Evolutionary conservation across 2,329 filamentous ascomycete species (phyloP).

Genomic region (Didymella keratinophila): DNA sequence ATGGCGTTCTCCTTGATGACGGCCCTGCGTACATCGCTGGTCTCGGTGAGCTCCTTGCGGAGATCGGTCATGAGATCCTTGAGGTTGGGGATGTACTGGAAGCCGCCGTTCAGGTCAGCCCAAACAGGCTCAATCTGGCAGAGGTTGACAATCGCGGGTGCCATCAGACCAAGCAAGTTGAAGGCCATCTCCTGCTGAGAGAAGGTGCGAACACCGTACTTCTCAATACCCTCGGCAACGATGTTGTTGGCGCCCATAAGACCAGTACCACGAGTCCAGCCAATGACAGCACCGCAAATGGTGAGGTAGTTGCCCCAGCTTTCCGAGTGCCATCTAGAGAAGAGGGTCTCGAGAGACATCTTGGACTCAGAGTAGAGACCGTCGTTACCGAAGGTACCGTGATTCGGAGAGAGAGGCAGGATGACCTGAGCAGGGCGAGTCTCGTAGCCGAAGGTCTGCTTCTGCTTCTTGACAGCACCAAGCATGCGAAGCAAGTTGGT

Average conservation of each 20-base stretch:
- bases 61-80: slow-evolving; percentile 94
- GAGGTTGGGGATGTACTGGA: slow-evolving; percentile 96
- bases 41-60: slow-evolving; percentile 93
- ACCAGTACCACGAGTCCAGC: slow-evolving; percentile 97
- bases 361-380: slow-evolving; percentile 99
- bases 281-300: slow-evolving; percentile 97
- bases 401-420: slow-evolving; percentile 93
- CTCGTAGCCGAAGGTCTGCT: slow-evolving; percentile 85
- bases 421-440: slow-evolving; percentile 97
- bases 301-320: slow-evolving; percentile 98
- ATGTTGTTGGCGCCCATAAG: slow-evolving; percentile 98
- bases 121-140: slow-evolving; percentile 96
- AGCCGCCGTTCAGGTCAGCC: slow-evolving; percentile 94
- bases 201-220: slow-evolving; percentile 96
- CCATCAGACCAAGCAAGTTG: slow-evolving; percentile 96
- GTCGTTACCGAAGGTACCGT: slow-evolving; percentile 97
- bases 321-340: slow-evolving; percentile 98
- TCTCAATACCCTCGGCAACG: slow-evolving; percentile 95
- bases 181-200: slow-evolving; percentile 99
- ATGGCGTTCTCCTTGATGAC: slow-evolving; percentile 95
- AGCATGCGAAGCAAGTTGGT: slow-evolving; percentile 94
- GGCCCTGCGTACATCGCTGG: slow-evolving; percentile 88
- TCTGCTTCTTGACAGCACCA: slow-evolving; percentile 89
- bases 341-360: slow-evolving; percentile 93
- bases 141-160: slow-evolving; percentile 89